These are phyloP conservation scores for Podaxis sp. DNA, from an alignment of 768 basidiomycete genomes.

Conservation along the genomic window DNA sequence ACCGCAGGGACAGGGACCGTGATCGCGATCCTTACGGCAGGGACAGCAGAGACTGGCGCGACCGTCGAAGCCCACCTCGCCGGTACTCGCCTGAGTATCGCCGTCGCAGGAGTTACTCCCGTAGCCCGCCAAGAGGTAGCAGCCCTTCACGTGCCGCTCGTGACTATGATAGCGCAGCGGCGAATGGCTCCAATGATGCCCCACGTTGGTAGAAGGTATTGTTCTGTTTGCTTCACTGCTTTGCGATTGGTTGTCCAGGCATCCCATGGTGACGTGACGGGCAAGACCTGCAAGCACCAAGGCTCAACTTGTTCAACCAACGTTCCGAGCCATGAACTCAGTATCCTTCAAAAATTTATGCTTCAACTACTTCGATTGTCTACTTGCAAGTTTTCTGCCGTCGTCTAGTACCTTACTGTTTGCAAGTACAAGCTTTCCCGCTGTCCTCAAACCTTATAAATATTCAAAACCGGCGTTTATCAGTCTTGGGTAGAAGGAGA, in stretches of 20 bases:
- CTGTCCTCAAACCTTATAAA: slow-evolving; percentile 14
- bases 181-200: slow-evolving; percentile 32
- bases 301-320: slow-evolving; percentile 10
- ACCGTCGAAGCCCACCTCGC: slow-evolving; percentile 75
- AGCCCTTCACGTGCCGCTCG: slow-evolving; percentile 34
- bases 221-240: slow-evolving; percentile 21
- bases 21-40: slow-evolving; percentile 67
- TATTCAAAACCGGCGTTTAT: slow-evolving; percentile 16
- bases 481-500: slow-evolving; percentile 6
- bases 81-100: slow-evolving; percentile 79
- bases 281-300: slow-evolving; percentile 15
- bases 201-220: slow-evolving; percentile 60
- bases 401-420: slow-evolving; percentile 17
- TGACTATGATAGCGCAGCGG: slow-evolving; percentile 23
- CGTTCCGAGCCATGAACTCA: slow-evolving; percentile 6
- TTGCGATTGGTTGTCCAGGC: slow-evolving; percentile 18
- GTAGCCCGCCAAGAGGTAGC: slow-evolving; percentile 76
- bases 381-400: slow-evolving; percentile 17
- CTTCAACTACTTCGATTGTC: slow-evolving; percentile 18
- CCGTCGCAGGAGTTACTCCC: slow-evolving; percentile 73
- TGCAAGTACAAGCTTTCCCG: slow-evolving; percentile 17
- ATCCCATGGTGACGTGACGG: slow-evolving; percentile 12
- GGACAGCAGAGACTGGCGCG: slow-evolving; percentile 75
- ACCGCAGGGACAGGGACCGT: slow-evolving; percentile 49
- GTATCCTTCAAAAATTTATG: slow-evolving; percentile 18